phyloP scores from a whole-genome alignment of 139 green algal species.

The Klebsormidium nitens region DNA sequence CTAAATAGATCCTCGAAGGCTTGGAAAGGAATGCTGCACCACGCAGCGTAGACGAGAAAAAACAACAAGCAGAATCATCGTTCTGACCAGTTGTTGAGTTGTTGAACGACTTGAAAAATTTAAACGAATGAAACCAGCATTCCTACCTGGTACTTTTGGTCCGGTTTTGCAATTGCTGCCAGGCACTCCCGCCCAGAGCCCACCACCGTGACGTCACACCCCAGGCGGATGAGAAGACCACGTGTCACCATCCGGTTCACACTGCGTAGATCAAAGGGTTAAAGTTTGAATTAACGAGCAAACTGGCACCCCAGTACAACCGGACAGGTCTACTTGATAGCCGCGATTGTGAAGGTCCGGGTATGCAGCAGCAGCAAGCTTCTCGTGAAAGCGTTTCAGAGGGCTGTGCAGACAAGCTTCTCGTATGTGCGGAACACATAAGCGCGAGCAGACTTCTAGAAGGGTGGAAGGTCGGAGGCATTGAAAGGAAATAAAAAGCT shows the following conservation, averaged over 20 bases:
- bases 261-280: too few species aligned
- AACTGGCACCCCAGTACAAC: neutral
- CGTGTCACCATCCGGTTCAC: slow-evolving; percentile 43
- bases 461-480: too few species aligned
- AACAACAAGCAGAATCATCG: too few species aligned
- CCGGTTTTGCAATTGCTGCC: neutral
- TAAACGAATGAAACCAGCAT: too few species aligned
- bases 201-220: slow-evolving; percentile 29
- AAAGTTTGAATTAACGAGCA: slow-evolving; percentile 2
- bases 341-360: neutral
- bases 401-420: neutral
- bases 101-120: too few species aligned
- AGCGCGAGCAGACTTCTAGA: too few species aligned
- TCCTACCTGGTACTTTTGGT: slow-evolving; percentile 21
- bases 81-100: too few species aligned
- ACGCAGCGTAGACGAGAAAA: too few species aligned
- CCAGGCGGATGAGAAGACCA: slow-evolving; percentile 12
- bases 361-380: neutral
- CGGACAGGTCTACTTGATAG: neutral
- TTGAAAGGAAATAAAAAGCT: too few species aligned
- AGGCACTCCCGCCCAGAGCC: slow-evolving; percentile 32
- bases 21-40: too few species aligned
- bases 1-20: too few species aligned
- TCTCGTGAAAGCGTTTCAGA: neutral
- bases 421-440: neutral